Evolutionary conservation across 192 early-diverging fungal species (phyloP).

Genomic region (Coemansia interrupta): DNA sequence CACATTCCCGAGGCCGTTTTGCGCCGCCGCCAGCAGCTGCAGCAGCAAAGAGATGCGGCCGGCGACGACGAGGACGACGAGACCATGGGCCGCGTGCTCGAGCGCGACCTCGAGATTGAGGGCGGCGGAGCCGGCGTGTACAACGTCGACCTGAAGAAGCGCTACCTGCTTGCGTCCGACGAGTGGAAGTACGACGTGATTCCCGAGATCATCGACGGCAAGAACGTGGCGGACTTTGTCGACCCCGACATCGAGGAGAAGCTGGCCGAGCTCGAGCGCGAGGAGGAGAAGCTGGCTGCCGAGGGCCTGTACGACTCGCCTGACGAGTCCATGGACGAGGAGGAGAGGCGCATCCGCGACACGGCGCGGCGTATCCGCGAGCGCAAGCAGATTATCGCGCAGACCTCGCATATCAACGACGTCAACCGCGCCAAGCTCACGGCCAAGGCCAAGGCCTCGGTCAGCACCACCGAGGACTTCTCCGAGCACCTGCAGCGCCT

Average conservation of each 20-base stretch:
- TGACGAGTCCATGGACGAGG: conserved; percentile 68
- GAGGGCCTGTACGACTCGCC: conserved; percentile 90
- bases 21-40: conserved; percentile 58
- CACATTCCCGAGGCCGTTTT: conserved; percentile 75
- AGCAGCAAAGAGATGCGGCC: conserved; percentile 23
- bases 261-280: conserved; percentile 90
- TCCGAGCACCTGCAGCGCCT: conserved; percentile 65
- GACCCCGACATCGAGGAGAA: conserved; percentile 97
- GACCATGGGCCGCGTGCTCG: conserved; percentile 56
- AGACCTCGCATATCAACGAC: conserved; percentile 74
- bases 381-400: conserved; percentile 79
- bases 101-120: conserved; percentile 86
- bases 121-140: conserved; percentile 95
- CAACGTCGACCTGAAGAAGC: conserved; percentile 92
- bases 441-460: conserved; percentile 36
- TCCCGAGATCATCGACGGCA: conserved; percentile 98
- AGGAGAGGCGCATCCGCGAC: conserved; percentile 72
- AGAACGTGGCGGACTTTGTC: conserved; percentile 98
- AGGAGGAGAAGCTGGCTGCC: conserved; percentile 91
- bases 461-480: conserved; percentile 57
- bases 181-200: conserved; percentile 98
- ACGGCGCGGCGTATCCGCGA: conserved; percentile 79
- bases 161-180: conserved; percentile 74
- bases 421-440: conserved; percentile 74
- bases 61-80: conserved; percentile 80